Conservation (phyloP, 306 rosid species). For the Glycine soja region DNA sequence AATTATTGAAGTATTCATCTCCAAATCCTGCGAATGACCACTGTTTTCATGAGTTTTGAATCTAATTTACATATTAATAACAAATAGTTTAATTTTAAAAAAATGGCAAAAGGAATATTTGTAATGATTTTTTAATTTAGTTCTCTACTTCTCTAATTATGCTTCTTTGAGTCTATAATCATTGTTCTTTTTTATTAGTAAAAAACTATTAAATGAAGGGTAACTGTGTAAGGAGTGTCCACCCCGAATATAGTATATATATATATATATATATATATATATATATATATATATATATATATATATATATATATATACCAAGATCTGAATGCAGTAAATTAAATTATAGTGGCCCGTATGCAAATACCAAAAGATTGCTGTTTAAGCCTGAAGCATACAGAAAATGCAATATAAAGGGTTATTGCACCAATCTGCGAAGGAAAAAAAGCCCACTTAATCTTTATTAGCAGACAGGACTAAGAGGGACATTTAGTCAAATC, state of each 20-base stretch:
- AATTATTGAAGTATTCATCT: constrained; percentile 44
- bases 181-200: no score
- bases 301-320: no score
- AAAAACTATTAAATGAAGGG: no score
- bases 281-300: no score
- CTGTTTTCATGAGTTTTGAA: constrained; percentile 5
- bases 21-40: constrained; percentile 47
- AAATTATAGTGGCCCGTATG: neutral
- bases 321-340: neutral
- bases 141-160: no score
- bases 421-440: neutral
- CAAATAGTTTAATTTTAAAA: neutral
- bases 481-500: neutral
- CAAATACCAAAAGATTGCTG: neutral
- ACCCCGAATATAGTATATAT: no score
- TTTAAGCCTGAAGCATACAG: neutral
- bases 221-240: neutral
- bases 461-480: neutral
- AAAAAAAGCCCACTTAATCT: neutral
- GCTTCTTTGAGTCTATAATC: no score
- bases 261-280: no score
- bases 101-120: neutral
- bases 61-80: neutral
- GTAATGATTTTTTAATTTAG: no score
- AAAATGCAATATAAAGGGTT: neutral